A percentile compares a stretch with the other conserved stretches of the same genome.
These are phyloP conservation scores for Aspergillus luchuensis DNA, from an alignment of 2,329 filamentous ascomycete species.

Conservation along the genomic window DNA sequence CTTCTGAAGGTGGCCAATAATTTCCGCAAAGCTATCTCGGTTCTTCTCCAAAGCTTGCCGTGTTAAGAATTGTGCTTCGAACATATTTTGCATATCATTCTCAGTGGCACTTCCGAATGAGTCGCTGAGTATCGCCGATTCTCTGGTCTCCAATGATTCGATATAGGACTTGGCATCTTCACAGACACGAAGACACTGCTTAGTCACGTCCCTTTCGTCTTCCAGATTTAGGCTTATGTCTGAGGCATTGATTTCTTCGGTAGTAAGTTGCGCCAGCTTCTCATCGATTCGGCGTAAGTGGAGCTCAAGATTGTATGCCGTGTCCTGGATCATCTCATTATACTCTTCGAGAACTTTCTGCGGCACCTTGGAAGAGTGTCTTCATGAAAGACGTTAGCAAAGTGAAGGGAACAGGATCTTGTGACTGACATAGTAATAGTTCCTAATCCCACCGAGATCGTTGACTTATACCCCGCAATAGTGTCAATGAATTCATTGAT, in stretches of 20 bases:
- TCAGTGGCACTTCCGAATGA: conserved; percentile 8
- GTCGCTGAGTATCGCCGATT: background rate
- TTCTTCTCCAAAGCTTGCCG: conserved; percentile 35
- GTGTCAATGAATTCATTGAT: conserved; percentile 46
- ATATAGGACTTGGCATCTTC: conserved; percentile 41
- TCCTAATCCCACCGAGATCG: conserved; percentile 42
- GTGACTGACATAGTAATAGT: conserved; percentile 40
- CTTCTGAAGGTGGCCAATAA: conserved; percentile 36
- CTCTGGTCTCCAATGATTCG: conserved; percentile 1
- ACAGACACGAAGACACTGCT: conserved; percentile 45
- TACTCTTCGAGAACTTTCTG: conserved; percentile 37
- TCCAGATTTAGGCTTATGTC: conserved; percentile 33
- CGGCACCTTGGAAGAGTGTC: conserved; percentile 36
- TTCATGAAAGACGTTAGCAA: conserved; percentile 27
- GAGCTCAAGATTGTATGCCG: conserved; percentile 37
- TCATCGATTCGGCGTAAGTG: conserved; percentile 41
- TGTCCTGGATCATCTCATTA: conserved; percentile 44
- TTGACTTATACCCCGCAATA: conserved; percentile 43
- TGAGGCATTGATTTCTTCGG: conserved; percentile 20
- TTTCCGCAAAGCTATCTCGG: conserved; percentile 34
- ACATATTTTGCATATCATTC: conserved; percentile 20
- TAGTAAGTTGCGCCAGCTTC: conserved; percentile 29
- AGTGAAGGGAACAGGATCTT: conserved; percentile 14
- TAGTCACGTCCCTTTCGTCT: conserved; percentile 41
- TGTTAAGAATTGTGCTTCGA: conserved; percentile 39